Evolutionary conservation across 2,329 filamentous ascomycete species (phyloP).

Genomic region (Cladosporium sp.): DNA sequence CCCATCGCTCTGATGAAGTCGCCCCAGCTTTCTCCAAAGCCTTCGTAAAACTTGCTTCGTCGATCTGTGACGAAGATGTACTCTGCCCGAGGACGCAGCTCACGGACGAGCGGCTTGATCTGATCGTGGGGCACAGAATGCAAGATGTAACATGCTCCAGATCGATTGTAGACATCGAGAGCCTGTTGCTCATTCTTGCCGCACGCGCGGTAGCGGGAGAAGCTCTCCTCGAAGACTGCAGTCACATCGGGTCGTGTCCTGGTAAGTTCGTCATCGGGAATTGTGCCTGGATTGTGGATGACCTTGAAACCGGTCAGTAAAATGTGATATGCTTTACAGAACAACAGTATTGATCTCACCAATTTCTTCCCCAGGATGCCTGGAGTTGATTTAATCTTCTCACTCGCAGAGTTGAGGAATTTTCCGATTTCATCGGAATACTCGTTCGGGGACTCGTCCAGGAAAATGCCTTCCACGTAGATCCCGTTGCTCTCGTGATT

Average conservation of each 20-base stretch:
- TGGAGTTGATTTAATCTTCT: constrained; percentile 8
- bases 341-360: neutral
- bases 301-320: constrained; percentile 6
- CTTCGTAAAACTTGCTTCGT: constrained; percentile 16
- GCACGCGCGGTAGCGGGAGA: constrained; percentile 10
- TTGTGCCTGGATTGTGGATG: constrained; percentile 19
- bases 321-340: neutral
- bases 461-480: constrained; percentile 24
- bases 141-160: constrained; percentile 16
- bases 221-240: constrained; percentile 18
- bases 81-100: constrained; percentile 17
- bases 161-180: constrained; percentile 11
- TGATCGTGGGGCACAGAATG: constrained; percentile 16
- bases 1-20: constrained; percentile 19
- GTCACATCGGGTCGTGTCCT: constrained; percentile 15
- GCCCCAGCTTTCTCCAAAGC: constrained; percentile 17
- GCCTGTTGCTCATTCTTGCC: constrained; percentile 8
- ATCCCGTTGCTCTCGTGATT: constrained; percentile 17
- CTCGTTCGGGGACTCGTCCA: constrained; percentile 23
- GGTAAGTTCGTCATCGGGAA: constrained; percentile 14
- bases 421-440: constrained; percentile 13
- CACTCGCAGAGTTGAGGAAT: constrained; percentile 16
- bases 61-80: constrained; percentile 20
- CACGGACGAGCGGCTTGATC: constrained; percentile 13
- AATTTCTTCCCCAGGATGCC: constrained; percentile 9